A percentile compares a stretch with the other conserved stretches of the same genome.
These are phyloP conservation scores for Penicillium goetzii DNA, from an alignment of 495 filamentous ascomycete genomes.

Conservation along the genomic window DNA sequence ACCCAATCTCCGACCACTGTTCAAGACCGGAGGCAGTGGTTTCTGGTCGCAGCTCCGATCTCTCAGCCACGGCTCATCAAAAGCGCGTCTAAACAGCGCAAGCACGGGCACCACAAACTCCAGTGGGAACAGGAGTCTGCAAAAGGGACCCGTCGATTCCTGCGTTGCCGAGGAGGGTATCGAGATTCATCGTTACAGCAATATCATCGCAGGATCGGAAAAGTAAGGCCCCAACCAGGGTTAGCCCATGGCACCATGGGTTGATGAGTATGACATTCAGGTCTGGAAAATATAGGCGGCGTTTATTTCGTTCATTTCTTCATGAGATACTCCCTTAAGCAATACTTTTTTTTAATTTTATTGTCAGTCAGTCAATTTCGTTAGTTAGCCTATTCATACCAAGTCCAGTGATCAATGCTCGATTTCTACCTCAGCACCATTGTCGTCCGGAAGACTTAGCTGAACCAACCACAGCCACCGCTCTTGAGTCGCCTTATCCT, in stretches of 20 bases:
- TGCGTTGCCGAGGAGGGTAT: slow-evolving; percentile 19
- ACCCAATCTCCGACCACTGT: slow-evolving; percentile 33
- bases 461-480: background rate
- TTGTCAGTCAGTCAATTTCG: background rate
- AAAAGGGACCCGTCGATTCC: slow-evolving; percentile 14
- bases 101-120: slow-evolving; percentile 16
- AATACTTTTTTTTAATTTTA: slow-evolving; percentile 5
- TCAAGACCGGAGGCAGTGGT: slow-evolving; percentile 21
- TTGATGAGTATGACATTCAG: background rate
- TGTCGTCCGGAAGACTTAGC: background rate
- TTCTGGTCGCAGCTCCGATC: slow-evolving; percentile 35
- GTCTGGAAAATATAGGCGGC: background rate
- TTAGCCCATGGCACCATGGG: background rate
- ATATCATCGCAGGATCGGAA: background rate
- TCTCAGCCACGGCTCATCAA: slow-evolving; percentile 16
- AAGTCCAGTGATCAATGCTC: no score
- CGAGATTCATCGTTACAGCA: slow-evolving; percentile 24
- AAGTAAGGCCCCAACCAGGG: background rate
- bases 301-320: background rate
- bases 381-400: background rate
- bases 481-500: background rate
- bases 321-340: slow-evolving; percentile 3
- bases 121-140: slow-evolving; percentile 8
- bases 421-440: no score
- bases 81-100: slow-evolving; percentile 13